phyloP scores from a whole-genome alignment of 805 yeast species.

The Grigorovia humatica region DNA sequence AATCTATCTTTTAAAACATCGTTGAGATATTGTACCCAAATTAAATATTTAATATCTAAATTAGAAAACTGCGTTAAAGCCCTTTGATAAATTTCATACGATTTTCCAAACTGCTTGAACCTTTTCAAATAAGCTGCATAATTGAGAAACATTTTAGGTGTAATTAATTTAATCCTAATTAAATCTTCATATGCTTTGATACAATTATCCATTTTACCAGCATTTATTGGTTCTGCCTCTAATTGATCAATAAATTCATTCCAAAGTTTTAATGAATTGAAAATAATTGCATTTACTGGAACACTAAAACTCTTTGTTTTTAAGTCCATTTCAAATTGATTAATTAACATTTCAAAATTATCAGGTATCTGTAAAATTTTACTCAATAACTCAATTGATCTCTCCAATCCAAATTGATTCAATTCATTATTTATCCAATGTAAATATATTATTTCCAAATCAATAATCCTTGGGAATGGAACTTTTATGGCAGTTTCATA shows the following conservation, averaged over 20 bases:
- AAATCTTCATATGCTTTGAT: conserved; percentile 41
- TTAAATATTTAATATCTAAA: conserved; percentile 40
- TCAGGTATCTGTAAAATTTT: conserved; percentile 35
- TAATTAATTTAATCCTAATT: conserved; percentile 51
- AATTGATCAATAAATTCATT: conserved; percentile 58
- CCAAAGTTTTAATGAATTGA: conserved; percentile 62
- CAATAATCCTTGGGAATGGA: conserved; percentile 52
- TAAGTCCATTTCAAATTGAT: conserved; percentile 6
- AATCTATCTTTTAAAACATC: conserved; percentile 32
- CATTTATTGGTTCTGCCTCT: conserved; percentile 35
- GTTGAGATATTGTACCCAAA: conserved; percentile 61
- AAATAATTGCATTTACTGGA: conserved; percentile 36
- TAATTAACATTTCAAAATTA: conserved; percentile 18
- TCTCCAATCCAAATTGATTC: conserved; percentile 40
- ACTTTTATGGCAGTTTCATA: conserved; percentile 59
- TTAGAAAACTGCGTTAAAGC: conserved; percentile 55
- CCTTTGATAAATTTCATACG: conserved; percentile 54
- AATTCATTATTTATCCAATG: conserved; percentile 67
- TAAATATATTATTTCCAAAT: conserved; percentile 59
- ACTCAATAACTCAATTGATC: conserved; percentile 33
- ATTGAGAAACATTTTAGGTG: conserved; percentile 54
- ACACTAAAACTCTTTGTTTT: conserved; percentile 3
- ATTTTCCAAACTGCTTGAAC: conserved; percentile 13
- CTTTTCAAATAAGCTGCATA: conserved; percentile 50
- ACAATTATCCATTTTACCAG: conserved; percentile 16